Percentiles rank a stretch among this genome's conserved stretches.
These are phyloP conservation scores for Microsporum audouinii DNA, from an alignment of 2,329 filamentous ascomycete genomes.

Conservation along the genomic window DNA sequence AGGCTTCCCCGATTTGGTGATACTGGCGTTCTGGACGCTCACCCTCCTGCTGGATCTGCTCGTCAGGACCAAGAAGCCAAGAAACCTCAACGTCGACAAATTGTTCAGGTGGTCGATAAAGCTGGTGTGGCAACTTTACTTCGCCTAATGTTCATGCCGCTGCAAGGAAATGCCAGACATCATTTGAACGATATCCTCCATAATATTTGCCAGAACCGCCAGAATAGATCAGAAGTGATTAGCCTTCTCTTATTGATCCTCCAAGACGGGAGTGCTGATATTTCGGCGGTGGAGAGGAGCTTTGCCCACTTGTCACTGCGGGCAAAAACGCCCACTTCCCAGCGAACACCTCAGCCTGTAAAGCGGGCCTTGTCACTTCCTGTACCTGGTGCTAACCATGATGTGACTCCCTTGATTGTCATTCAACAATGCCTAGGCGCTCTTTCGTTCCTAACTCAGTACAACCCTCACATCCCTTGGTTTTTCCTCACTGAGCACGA, in stretches of 20 bases:
- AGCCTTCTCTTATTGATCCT: slow-evolving; percentile 85
- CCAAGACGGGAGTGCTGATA: slow-evolving; percentile 88
- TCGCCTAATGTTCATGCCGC: slow-evolving; percentile 95
- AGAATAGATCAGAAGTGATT: slow-evolving; percentile 87
- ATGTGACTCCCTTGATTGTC: slow-evolving; percentile 86
- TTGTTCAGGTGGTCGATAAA: slow-evolving; percentile 95
- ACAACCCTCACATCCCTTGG: slow-evolving; percentile 75
- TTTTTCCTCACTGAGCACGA: slow-evolving; percentile 96
- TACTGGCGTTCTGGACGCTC: slow-evolving; percentile 26
- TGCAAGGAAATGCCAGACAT: slow-evolving; percentile 72
- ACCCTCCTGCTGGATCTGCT: slow-evolving; percentile 13
- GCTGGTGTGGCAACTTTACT: slow-evolving; percentile 89
- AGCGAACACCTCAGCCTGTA: slow-evolving; percentile 69
- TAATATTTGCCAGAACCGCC: slow-evolving; percentile 90
- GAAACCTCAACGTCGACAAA: slow-evolving; percentile 64
- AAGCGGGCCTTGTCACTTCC: slow-evolving; percentile 63
- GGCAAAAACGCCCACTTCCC: slow-evolving; percentile 65
- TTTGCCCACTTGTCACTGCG: slow-evolving; percentile 86
- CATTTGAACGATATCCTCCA: slow-evolving; percentile 79
- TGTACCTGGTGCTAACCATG: slow-evolving; percentile 53
- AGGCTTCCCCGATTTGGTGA: slow-evolving; percentile 45
- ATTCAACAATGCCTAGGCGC: slow-evolving; percentile 89
- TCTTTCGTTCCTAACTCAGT: slow-evolving; percentile 69
- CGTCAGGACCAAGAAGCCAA: slow-evolving; percentile 39
- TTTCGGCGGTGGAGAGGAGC: slow-evolving; percentile 86